phyloP scores from a whole-genome alignment of 352 stramenopile species.

The Pythium catenulatum region DNA sequence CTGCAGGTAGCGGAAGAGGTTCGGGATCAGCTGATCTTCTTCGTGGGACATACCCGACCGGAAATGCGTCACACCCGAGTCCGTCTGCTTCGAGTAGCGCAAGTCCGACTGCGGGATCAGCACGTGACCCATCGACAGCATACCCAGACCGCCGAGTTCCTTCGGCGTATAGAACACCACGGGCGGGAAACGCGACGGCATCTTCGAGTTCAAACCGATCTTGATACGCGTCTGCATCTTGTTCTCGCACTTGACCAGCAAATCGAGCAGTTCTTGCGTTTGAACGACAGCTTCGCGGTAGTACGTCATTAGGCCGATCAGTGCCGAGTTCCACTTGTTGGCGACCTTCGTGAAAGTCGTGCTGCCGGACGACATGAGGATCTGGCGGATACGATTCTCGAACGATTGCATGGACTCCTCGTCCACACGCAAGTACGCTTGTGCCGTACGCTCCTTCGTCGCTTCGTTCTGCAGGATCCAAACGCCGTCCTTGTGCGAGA shows the following conservation, averaged over 20 bases:
- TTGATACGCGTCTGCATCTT: constrained; percentile 99
- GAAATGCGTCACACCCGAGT: constrained; percentile 99
- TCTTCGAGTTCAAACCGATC: constrained; percentile 99
- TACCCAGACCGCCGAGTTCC: constrained; percentile 98
- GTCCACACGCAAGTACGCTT: constrained; percentile 97
- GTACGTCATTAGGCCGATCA: constrained; percentile 99
- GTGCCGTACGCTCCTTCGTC: constrained; percentile 99
- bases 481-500: constrained; percentile 98
- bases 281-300: constrained; percentile 99
- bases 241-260: constrained; percentile 99
- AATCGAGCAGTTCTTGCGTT: constrained; percentile 99
- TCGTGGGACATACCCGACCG: constrained; percentile 97
- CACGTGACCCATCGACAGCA: constrained; percentile 99
- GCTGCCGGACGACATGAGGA: constrained; percentile 99
- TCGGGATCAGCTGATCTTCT: constrained; percentile 99
- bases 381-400: constrained; percentile 99
- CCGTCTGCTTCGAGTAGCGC: constrained; percentile 99
- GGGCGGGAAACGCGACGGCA: constrained; percentile 98
- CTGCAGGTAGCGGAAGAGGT: constrained; percentile 99
- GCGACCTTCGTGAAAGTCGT: constrained; percentile 99
- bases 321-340: constrained; percentile 98
- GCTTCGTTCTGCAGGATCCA: constrained; percentile 99
- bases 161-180: constrained; percentile 99
- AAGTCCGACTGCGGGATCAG: constrained; percentile 99
- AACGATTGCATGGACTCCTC: constrained; percentile 97